A percentile compares a stretch with the other conserved stretches of the same genome.
These are phyloP conservation scores for Melampsora abietis-canadensis DNA, from an alignment of 1,284 basidiomycete species.

Conservation along the genomic window DNA sequence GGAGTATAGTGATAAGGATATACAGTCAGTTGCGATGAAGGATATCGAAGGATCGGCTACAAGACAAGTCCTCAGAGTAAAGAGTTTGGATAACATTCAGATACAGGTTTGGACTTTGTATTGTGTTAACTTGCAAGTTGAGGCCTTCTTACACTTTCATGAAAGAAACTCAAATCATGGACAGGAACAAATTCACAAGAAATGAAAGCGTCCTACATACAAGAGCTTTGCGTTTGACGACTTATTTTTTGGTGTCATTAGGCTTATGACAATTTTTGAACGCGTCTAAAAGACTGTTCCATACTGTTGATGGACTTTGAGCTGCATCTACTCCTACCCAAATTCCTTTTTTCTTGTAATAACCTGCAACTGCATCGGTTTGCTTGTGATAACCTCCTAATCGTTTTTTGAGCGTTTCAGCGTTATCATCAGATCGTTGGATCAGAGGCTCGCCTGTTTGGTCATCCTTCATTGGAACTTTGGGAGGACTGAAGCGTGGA, in stretches of 20 bases:
- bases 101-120: not conserved
- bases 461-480: constrained; percentile 91
- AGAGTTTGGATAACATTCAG: too few species aligned
- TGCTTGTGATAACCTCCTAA: constrained; percentile 73
- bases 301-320: constrained; percentile 84
- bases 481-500: constrained; percentile 70
- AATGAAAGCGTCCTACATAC: too few species aligned
- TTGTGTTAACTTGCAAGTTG: not conserved
- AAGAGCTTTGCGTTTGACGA: not conserved
- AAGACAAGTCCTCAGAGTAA: too few species aligned
- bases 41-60: too few species aligned
- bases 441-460: constrained; percentile 85
- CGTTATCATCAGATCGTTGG: constrained; percentile 57
- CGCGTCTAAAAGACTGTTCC: constrained; percentile 67
- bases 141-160: too few species aligned
- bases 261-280: constrained; percentile 49
- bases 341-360: constrained; percentile 54
- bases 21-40: too few species aligned
- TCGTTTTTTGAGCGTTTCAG: constrained; percentile 84
- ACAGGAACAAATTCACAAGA: too few species aligned
- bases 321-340: constrained; percentile 71
- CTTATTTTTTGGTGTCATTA: not conserved
- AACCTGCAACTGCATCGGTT: constrained; percentile 53
- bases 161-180: too few species aligned
- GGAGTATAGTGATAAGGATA: too few species aligned